Base-by-base conservation (phyloP, 2,329 filamentous ascomycete genomes). In the Arthroderma uncinatum region DNA sequence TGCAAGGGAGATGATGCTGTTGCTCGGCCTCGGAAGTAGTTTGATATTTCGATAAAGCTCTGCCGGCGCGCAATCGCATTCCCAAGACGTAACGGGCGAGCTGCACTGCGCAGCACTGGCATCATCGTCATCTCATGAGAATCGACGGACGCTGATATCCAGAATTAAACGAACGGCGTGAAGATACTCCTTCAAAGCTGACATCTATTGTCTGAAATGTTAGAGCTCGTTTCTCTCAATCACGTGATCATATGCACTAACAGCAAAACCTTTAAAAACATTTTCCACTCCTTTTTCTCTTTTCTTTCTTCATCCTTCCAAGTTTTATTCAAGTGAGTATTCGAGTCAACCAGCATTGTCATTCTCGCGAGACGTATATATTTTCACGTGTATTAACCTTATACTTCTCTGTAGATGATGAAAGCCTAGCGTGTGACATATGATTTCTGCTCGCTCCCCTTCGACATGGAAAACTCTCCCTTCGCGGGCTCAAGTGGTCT, bases 391-490 rank as follows among this genome's bases (percentile, higher is more conserved):
- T 52, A 23, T 16, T 53, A 25, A 52, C 37, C 16, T 23, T 48
- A 4, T 25, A 40, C 10, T 42, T 33, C 30, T 40, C 7, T 52
- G 19, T 25, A 96, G 90, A 94, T 97, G 92, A 98, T 97, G 93
- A 98, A 95, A 95, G 88, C 88, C 83, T 84, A 85, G 88, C 83
- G 92, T 97, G 93, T 85, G 84, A 74, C 78, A 84, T 84, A 89
- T 95, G 93, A 97, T 79, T n/a, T 78, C 72, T 73, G 79, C 80
- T 87, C 78, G 79, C 78, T 75, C 79, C 76, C 72, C 76, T 79
- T 77, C 79, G 78, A 77, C 80, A 77, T 77, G 76, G 77, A 80
- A n/a, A 82, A 87, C 89, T 92, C 91, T 96, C 86, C 85, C 83
- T 66, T 53, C 12, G 10, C 82, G 84, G 87, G 91, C 90, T 87